These are phyloP conservation scores for Fusarium transvaalense DNA, from an alignment of 2,329 filamentous ascomycete genomes.

Conservation along the genomic window DNA sequence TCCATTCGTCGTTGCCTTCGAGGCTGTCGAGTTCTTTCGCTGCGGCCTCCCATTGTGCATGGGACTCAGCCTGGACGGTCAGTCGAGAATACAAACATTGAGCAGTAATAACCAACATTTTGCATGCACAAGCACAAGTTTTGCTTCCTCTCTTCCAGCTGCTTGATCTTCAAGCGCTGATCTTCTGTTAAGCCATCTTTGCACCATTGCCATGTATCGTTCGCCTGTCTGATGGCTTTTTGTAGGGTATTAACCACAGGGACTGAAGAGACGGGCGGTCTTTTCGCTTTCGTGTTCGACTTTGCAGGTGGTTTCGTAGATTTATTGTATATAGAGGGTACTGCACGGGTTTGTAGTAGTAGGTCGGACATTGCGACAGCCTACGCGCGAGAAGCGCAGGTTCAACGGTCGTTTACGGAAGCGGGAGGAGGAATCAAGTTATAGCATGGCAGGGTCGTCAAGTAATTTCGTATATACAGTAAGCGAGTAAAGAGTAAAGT, in stretches of 20 bases:
- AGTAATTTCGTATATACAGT: neutral
- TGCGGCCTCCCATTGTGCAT: constrained; percentile 79
- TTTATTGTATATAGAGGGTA: constrained; percentile 41
- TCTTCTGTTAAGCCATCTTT: constrained; percentile 66
- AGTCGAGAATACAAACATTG: constrained; percentile 1
- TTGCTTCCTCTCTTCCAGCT: constrained; percentile 70
- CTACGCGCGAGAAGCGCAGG: constrained; percentile 19
- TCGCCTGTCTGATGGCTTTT: constrained; percentile 56
- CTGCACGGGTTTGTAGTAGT: constrained; percentile 44
- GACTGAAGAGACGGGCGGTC: constrained; percentile 29
- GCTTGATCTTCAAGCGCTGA: constrained; percentile 61
- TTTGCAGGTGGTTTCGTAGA: constrained; percentile 30
- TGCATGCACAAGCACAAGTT: constrained; percentile 74
- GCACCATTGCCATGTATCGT: constrained; percentile 60
- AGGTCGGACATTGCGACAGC: constrained; percentile 47
- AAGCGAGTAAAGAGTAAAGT: neutral
- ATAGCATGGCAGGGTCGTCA: constrained; percentile 32
- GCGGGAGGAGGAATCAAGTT: constrained; percentile 3
- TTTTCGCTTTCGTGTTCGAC: constrained; percentile 45
- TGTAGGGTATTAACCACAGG: constrained; percentile 47
- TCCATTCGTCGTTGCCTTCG: constrained; percentile 87
- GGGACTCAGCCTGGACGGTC: constrained; percentile 70
- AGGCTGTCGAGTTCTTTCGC: constrained; percentile 82
- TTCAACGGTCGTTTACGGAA: constrained; percentile 20
- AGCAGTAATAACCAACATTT: constrained; percentile 63